phyloP scores from a whole-genome alignment of 1,284 basidiomycete genomes.

The Cryptococcus deneoformans region DNA sequence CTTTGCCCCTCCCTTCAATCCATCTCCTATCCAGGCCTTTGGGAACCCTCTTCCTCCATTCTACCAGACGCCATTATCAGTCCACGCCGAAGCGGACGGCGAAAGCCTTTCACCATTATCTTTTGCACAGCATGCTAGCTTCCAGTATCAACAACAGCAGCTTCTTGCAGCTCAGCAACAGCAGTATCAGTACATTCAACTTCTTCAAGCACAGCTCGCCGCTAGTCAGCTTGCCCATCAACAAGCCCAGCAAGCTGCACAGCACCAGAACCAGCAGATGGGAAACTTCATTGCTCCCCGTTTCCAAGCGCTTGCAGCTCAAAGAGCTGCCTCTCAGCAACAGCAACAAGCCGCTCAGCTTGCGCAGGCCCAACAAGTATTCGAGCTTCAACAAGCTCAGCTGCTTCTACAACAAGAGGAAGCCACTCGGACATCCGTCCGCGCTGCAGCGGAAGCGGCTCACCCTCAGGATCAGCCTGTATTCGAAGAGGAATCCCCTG shows the following conservation, averaged over 20 bases:
- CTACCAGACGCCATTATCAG: slow-evolving; percentile 19
- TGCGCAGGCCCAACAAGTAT: slow-evolving; percentile 39
- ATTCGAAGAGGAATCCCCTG: slow-evolving; percentile 45
- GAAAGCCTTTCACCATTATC: slow-evolving; percentile 25
- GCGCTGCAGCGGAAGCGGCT: slow-evolving; percentile 11
- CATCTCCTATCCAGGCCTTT: slow-evolving; percentile 12
- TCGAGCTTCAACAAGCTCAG: slow-evolving; percentile 38
- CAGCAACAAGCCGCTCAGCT: slow-evolving; percentile 52
- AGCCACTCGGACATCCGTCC: slow-evolving; percentile 13
- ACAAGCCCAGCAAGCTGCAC: slow-evolving; percentile 7
- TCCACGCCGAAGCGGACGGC: slow-evolving; percentile 20
- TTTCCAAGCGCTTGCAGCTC: slow-evolving; percentile 77
- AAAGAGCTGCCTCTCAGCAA: slow-evolving; percentile 49
- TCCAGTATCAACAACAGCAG: slow-evolving; percentile 39
- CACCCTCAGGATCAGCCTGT: slow-evolving; percentile 32
- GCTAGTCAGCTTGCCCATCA: slow-evolving; percentile 24
- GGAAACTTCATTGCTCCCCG: slow-evolving; percentile 75
- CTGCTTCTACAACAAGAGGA: slow-evolving; percentile 27
- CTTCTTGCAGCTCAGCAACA: slow-evolving; percentile 40
- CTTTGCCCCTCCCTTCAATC: slow-evolving; percentile 4
- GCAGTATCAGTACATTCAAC: slow-evolving; percentile 41
- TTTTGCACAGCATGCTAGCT: slow-evolving; percentile 27
- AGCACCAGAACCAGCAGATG: slow-evolving; percentile 33
- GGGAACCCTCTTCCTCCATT: slow-evolving; percentile 18
- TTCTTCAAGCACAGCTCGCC: slow-evolving; percentile 42